Conservation (phyloP, 2,329 filamentous ascomycete species). For the Fusarium graminum region DNA sequence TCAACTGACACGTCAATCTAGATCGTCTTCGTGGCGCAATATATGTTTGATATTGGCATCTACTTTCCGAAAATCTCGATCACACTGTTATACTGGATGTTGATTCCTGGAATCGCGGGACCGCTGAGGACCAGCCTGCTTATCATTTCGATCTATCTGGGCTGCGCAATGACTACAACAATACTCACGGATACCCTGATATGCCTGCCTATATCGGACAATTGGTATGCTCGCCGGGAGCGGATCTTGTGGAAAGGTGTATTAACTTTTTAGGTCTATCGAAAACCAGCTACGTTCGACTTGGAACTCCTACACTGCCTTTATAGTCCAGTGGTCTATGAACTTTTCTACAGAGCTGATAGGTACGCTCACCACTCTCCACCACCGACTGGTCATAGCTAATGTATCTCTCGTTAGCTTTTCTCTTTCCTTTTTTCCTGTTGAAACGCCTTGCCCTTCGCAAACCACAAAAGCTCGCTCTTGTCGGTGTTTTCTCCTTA, state of each 20-base stretch:
- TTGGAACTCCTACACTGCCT: slow-evolving; percentile 24
- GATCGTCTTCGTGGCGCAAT: slow-evolving; percentile 19
- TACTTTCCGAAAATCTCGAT: slow-evolving; percentile 27
- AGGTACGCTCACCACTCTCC: not conserved
- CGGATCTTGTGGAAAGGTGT: rapidly evolving
- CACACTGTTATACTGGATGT: slow-evolving; percentile 23
- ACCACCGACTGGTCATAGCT: not conserved
- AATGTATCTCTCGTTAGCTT: not conserved
- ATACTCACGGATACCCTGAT: slow-evolving; percentile 21
- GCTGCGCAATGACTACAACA: slow-evolving; percentile 3
- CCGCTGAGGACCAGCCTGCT: not conserved
- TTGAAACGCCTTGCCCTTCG: slow-evolving; percentile 15
- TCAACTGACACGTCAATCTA: not conserved
- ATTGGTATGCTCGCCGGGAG: not conserved
- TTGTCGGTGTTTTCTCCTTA: slow-evolving; percentile 22
- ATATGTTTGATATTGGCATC: slow-evolving; percentile 24
- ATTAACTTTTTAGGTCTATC: slow-evolving; percentile 1
- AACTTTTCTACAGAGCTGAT: slow-evolving; percentile 24
- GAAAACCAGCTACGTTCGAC: slow-evolving; percentile 16
- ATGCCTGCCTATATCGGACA: slow-evolving; percentile 9
- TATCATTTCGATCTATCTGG: slow-evolving; percentile 11
- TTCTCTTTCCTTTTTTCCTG: slow-evolving; percentile 22
- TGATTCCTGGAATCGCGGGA: slow-evolving; percentile 14
- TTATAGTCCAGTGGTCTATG: slow-evolving; percentile 16
- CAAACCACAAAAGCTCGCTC: slow-evolving; percentile 15